phyloP scores from a whole-genome alignment of 148 eudicot species.

The Cornus controversa region DNA sequence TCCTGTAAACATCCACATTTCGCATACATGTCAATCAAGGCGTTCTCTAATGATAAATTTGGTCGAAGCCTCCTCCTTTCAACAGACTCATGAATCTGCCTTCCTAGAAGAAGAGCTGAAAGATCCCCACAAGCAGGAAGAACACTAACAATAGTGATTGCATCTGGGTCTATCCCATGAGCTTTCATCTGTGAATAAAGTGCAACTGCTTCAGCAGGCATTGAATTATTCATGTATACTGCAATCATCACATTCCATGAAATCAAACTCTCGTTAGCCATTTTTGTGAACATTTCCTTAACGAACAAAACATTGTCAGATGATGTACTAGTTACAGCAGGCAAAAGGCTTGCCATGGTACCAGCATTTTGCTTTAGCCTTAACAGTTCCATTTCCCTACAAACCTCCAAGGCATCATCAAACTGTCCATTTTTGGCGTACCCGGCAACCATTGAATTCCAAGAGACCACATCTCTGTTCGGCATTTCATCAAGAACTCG shows the following conservation, averaged over 20 bases:
- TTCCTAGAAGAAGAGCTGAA: constrained; percentile 64
- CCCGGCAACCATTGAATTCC: constrained; percentile 80
- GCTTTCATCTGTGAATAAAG: constrained; percentile 61
- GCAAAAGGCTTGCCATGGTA: constrained; percentile 72
- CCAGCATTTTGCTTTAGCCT: constrained; percentile 59
- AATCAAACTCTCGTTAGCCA: constrained; percentile 41
- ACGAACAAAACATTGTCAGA: constrained; percentile 54
- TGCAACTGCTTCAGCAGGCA: constrained; percentile 64
- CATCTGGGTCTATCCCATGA: constrained; percentile 58
- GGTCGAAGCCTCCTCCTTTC: constrained; percentile 52
- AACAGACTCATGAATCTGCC: constrained; percentile 51
- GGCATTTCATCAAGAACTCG: constrained; percentile 60
- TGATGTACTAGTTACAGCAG: constrained; percentile 61
- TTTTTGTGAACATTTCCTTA: constrained; percentile 47
- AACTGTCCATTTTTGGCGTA: constrained; percentile 56
- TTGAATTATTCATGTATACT: constrained; percentile 65
- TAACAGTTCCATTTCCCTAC: constrained; percentile 49
- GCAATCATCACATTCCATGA: constrained; percentile 90
- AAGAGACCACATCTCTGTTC: constrained; percentile 61
- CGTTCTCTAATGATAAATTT: constrained; percentile 67
- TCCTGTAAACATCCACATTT: constrained; percentile 72
- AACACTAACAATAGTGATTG: constrained; percentile 61
- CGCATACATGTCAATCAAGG: constrained; percentile 83
- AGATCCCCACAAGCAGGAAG: constrained; percentile 94
- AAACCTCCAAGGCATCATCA: constrained; percentile 67